Evolutionary conservation across 176 grass and related monocot genomes (phyloP), one percentile per base, ranked within the genome.

Genomic region (Thinopyrum elongatum): DNA sequence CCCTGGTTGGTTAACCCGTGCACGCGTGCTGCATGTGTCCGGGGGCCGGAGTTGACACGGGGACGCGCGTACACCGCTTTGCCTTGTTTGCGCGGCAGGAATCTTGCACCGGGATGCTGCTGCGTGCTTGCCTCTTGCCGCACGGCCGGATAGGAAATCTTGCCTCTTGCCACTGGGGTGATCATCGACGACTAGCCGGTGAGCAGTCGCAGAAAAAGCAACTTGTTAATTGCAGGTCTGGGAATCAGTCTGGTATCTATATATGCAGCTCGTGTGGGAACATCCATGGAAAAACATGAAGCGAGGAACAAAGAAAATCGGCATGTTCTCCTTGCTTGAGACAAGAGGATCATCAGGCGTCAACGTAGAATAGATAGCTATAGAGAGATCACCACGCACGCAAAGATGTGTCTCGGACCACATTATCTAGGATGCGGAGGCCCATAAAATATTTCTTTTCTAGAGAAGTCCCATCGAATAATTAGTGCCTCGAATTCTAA

Each of bases 151-250:
- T 55, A 21, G 59, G 22, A 61, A 25, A 61, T 61, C 58, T 61
- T 14, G 12, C 42, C 44, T 13, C 3, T 4, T 46, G 44, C 44
- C 44, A 3, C n/a, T 23, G 6, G 3, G 57, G 10, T 47, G 59
- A 10, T 87, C 89, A n/a, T 86, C 65, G 72, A 13, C 84, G 78
- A 13, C 89, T 83, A 79, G 36, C 58, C 22, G 2, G 80, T 49
- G 26, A 42, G 10, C 41, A 44, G n/a, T 22, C 79, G 70, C 12
- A 25, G 11, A 0, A 6, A 35, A 31, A 47, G 16, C 17, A 51
- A 0, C 2, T 72, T 79, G 21, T 28, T 87, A 67, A 83, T 83
- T 46, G 14, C 25, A 79, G 7, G 46, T 8, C 21, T 59, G 27
- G 47, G 66, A 10, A 47, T 16, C 47, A 75, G 76, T 77, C 89